Evolutionary conservation across 1,284 basidiomycete genomes (phyloP), one percentile per base, ranked within the genome.

Genomic region (Sphaerobolus stellatus): DNA sequence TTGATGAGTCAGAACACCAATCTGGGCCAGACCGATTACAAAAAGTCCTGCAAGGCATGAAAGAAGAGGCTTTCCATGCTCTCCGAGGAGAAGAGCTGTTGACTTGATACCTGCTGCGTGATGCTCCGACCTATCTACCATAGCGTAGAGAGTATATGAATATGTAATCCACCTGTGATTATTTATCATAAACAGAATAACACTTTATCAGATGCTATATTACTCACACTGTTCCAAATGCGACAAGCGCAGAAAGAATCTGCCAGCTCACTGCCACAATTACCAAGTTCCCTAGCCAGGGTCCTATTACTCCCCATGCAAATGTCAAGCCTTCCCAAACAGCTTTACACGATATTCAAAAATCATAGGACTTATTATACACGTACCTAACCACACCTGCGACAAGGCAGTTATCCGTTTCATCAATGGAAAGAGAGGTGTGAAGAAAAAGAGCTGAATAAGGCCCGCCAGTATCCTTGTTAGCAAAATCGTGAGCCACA

Each of bases 91-190:
- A 29, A 78, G 60, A 1, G 76, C 76, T 5, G 75, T 78, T 11
- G 74, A 77, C 57, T 75, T 75, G 57, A 80, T 72, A 20, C 76
- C 76, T 0, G 71, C 71, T 44, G 68, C 62, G 24, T 72, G 61
- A 57, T 80, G 77, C 60, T 79, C 77, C 5, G 59, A 62, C 59
- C 74, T 75, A 59, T 80, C 70, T 59, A 76, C 75, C 56, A 75
- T 74, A 5, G 75, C 77, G 59, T 80, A 79, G 52, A 79, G 76
- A 11, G 76, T 79, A 59, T 80, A 76, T 59, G 74, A 75, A 14
- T 70, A 66, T 52, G 76, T 62, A 13, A 70, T 72, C 49, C 41
- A 44, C 18, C 33, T 34, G 33, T 11, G 33, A 18, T 11, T 22
- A 14, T 44, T 44, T n/a, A n/a, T n/a, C n/a, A n/a, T n/a, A n/a